phyloP scores from a whole-genome alignment of 2,329 filamentous ascomycete species.

The Cordyceps javanica region DNA sequence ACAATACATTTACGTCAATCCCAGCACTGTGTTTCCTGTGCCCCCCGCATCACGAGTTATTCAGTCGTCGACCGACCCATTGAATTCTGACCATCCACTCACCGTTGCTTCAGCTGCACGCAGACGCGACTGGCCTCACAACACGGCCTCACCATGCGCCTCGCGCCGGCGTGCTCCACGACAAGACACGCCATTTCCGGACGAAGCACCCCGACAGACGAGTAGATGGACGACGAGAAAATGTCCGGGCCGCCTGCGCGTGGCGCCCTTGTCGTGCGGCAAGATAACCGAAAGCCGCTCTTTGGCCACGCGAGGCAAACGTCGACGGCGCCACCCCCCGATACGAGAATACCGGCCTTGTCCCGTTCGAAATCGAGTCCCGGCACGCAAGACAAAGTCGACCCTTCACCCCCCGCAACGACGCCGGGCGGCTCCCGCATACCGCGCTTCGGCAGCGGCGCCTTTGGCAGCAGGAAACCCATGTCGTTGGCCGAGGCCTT shows the following conservation, averaged over 20 bases:
- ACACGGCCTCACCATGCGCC: not conserved
- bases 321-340: conserved; percentile 17
- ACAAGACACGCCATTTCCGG: not conserved
- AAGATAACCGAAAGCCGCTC: conserved; percentile 7
- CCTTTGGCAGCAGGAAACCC: conserved; percentile 19
- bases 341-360: not conserved
- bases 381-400: conserved; percentile 14
- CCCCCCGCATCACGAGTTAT: not conserved
- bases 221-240: not conserved
- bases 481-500: conserved; percentile 40
- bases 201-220: not conserved
- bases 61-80: not conserved
- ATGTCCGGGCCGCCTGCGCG: not conserved
- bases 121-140: not conserved
- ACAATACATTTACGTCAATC: not conserved
- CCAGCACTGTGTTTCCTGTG: not conserved
- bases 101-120: not conserved
- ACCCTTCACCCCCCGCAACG: conserved; percentile 11
- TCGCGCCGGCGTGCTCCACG: conserved; percentile 1
- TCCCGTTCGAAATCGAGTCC: conserved; percentile 7
- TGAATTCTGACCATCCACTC: not conserved
- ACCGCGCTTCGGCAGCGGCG: conserved; percentile 20
- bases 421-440: conserved; percentile 27
- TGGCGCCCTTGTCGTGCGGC: not conserved
- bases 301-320: not conserved